Percentiles rank a stretch among this genome's conserved stretches.
phyloP scores from a whole-genome alignment of 2,329 filamentous ascomycete genomes.

The Sclerotinia subarctica region DNA sequence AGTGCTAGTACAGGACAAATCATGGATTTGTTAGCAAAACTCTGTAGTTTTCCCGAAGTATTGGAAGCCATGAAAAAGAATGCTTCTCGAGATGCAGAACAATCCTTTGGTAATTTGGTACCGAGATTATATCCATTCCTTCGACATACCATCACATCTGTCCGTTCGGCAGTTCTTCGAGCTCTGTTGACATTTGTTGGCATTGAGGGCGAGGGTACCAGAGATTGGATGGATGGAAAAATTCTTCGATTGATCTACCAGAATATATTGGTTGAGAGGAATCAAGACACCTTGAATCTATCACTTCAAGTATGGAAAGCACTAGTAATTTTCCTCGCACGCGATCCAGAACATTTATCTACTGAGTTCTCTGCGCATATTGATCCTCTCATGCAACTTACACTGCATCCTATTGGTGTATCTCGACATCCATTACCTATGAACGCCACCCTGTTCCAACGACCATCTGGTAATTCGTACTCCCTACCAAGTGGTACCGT shows the following conservation, averaged over 20 bases:
- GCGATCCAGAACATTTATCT: slow-evolving; percentile 62
- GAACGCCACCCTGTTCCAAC: slow-evolving; percentile 85
- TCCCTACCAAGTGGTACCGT: slow-evolving; percentile 49
- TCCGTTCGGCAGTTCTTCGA: slow-evolving; percentile 87
- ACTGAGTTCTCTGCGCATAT: slow-evolving; percentile 73
- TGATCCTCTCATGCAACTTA: slow-evolving; percentile 76
- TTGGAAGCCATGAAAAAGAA: slow-evolving; percentile 91
- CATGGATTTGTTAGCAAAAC: slow-evolving; percentile 94
- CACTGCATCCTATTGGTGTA: slow-evolving; percentile 88
- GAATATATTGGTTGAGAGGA: slow-evolving; percentile 90
- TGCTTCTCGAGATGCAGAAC: slow-evolving; percentile 75
- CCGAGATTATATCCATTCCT: slow-evolving; percentile 94
- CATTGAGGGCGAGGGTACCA: slow-evolving; percentile 73
- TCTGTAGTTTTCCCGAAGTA: slow-evolving; percentile 92
- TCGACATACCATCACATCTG: slow-evolving; percentile 93
- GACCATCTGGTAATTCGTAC: slow-evolving; percentile 86
- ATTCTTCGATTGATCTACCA: slow-evolving; percentile 88
- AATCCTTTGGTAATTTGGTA: slow-evolving; percentile 88
- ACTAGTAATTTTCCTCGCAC: slow-evolving; percentile 64
- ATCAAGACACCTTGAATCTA: slow-evolving; percentile 74
- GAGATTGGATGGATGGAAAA: slow-evolving; percentile 89
- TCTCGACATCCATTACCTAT: slow-evolving; percentile 88
- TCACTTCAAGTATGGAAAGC: slow-evolving; percentile 87
- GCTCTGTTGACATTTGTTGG: slow-evolving; percentile 90
- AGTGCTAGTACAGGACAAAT: slow-evolving; percentile 97